Evolutionary conservation across 108 stramenopile species (phyloP), one percentile per base, ranked within the genome.

Genomic region (Pseudonitzschia pungens): DNA sequence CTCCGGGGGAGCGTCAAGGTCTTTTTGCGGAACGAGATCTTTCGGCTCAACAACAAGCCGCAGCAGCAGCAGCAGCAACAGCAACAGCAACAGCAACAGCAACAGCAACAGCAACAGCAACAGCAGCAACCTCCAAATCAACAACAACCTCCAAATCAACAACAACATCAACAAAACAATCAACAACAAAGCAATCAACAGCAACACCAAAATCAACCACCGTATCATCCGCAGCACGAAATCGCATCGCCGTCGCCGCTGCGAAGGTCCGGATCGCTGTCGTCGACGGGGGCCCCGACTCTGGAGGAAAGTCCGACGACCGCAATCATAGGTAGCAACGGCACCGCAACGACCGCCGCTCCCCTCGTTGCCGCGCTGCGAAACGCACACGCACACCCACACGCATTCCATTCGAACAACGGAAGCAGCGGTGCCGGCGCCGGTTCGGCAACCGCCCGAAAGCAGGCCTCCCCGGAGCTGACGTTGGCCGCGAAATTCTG

Each of bases 1-100:
- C 69, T 90, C 16, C 62, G 81, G 41, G 89, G 92, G 12, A 86
- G 79, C 65, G 75, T 86, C 55, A 92, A 90, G 80, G 86, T 81
- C 10, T 86, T 92, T 71, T 73, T 92, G 28, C 60, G 84, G 44
- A 86, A 86, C 43, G 85, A 86, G 54, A 71, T 75, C 31, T 71
- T 86, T 26, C 76, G 83, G 1, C 66, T 86, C 0, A 77, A 73
- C 36, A 75, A 75, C 48, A 64, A 18, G 16, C 32, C 9, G 18
- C 66, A 7, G 64, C 4, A 26, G 51, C 18, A 28, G 59, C 29
- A 67, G 54, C 51, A 18, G 57, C 62, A 9, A 58, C 41, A n/a
- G 10, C 32, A 9, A 33, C 32, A 5, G 29, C 2, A 21, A 58
- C 21, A 15, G 27, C 26, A 15, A 58, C 28, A 27, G 53, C 22